These are phyloP conservation scores for Amniculicola lignicola DNA, from an alignment of 495 filamentous ascomycete genomes.

Conservation along the genomic window DNA sequence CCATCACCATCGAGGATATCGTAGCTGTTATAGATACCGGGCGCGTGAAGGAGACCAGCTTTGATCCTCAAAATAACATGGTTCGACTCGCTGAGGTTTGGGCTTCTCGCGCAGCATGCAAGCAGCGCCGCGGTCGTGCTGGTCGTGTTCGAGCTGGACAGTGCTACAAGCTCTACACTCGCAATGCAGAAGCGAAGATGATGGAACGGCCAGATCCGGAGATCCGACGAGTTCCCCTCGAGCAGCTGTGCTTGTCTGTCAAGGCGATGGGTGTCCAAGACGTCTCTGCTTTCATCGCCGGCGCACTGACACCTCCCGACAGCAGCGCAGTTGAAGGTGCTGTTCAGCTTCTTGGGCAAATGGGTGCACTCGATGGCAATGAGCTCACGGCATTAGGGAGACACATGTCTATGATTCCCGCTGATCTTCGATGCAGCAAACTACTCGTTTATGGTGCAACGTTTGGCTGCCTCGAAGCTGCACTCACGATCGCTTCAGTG, in stretches of 20 bases:
- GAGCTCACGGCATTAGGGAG: slow-evolving; percentile 85
- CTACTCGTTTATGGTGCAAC: slow-evolving; percentile 93
- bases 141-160: slow-evolving; percentile 85
- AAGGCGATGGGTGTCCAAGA: slow-evolving; percentile 89
- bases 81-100: slow-evolving; percentile 90
- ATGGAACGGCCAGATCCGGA: slow-evolving; percentile 86
- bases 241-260: slow-evolving; percentile 90
- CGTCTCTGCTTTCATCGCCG: slow-evolving; percentile 73
- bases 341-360: slow-evolving; percentile 68
- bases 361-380: slow-evolving; percentile 82
- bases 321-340: slow-evolving; percentile 81
- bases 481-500: slow-evolving; percentile 85
- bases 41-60: slow-evolving; percentile 92
- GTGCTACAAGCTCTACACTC: slow-evolving; percentile 95
- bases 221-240: slow-evolving; percentile 85
- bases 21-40: slow-evolving; percentile 96
- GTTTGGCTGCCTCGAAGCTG: slow-evolving; percentile 85
- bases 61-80: slow-evolving; percentile 89
- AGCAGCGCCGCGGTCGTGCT: slow-evolving; percentile 92
- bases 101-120: slow-evolving; percentile 92
- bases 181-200: slow-evolving; percentile 81
- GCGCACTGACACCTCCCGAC: slow-evolving; percentile 84
- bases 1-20: slow-evolving; percentile 95
- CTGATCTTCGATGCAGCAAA: slow-evolving; percentile 89
- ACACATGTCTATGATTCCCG: slow-evolving; percentile 90